phyloP scores from a whole-genome alignment of 1,284 basidiomycete genomes.

The Cutaneotrichosporon daszewskae region DNA sequence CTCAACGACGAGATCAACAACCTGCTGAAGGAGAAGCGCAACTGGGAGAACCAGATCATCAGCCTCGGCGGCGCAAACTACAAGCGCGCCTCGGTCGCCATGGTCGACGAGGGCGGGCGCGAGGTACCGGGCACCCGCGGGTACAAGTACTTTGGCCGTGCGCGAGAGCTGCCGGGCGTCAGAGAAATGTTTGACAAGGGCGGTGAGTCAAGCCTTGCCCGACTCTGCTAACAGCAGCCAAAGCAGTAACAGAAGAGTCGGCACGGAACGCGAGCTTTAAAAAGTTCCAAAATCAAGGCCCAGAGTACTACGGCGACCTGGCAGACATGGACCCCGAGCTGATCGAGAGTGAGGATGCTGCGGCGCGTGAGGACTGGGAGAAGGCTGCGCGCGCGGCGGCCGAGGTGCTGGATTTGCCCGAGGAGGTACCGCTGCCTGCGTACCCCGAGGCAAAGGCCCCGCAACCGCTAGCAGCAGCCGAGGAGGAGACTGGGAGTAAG shows the following conservation, averaged over 20 bases:
- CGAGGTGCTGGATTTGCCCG: slow-evolving; percentile 13
- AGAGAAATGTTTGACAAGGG: slow-evolving; percentile 84
- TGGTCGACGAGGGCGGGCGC: slow-evolving; percentile 88
- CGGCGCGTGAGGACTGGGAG: slow-evolving; percentile 73
- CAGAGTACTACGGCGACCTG: slow-evolving; percentile 83
- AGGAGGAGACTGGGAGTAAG: slow-evolving; percentile 7
- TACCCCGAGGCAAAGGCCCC: slow-evolving; percentile 8
- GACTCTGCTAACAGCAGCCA: slow-evolving; percentile 34
- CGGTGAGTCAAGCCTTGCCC: slow-evolving; percentile 50
- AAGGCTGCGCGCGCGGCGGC: slow-evolving; percentile 47
- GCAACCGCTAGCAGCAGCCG: too few relatives aligned
- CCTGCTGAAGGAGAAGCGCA: slow-evolving; percentile 85
- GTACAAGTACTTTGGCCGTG: slow-evolving; percentile 99
- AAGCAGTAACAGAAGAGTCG: slow-evolving; percentile 78
- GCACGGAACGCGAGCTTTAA: slow-evolving; percentile 68
- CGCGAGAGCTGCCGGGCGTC: slow-evolving; percentile 92
- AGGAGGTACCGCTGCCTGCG: slow-evolving; percentile 1
- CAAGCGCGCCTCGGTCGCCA: slow-evolving; percentile 71
- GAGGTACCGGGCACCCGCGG: slow-evolving; percentile 96
- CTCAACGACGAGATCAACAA: slow-evolving; percentile 98
- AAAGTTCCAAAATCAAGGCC: slow-evolving; percentile 81
- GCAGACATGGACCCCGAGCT: slow-evolving; percentile 74
- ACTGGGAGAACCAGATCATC: slow-evolving; percentile 97
- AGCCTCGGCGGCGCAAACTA: slow-evolving; percentile 95
- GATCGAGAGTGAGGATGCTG: slow-evolving; percentile 63